Evolutionary conservation across 2,329 filamentous ascomycete genomes (phyloP).

Genomic region (Verticillium albo-atrum): DNA sequence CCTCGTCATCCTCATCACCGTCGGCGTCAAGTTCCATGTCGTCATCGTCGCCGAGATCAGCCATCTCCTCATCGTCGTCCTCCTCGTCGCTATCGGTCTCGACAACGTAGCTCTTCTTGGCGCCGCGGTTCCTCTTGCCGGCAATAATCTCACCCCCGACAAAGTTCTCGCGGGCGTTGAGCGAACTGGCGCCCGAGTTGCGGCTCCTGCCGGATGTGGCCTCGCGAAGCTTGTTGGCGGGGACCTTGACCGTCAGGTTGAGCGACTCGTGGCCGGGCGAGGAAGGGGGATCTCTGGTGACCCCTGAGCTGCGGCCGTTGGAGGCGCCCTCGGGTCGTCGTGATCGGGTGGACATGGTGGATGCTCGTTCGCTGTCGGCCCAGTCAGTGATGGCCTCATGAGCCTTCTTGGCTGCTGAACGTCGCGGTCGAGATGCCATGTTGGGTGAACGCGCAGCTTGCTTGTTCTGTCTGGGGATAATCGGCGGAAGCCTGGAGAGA

Average conservation of each 20-base stretch:
- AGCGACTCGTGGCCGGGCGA: constrained; percentile 42
- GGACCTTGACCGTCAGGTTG: constrained; percentile 48
- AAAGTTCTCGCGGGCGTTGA: constrained; percentile 29
- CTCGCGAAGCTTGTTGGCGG: constrained; percentile 47
- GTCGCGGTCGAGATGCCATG: constrained; percentile 45
- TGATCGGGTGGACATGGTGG: constrained; percentile 45
- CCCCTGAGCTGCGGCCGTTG: constrained; percentile 4
- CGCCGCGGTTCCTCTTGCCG: constrained; percentile 48
- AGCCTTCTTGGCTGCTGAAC: constrained; percentile 37
- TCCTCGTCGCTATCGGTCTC: constrained; percentile 48
- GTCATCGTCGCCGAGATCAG: constrained; percentile 29
- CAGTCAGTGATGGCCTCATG: constrained; percentile 39
- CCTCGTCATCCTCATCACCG: constrained; percentile 12
- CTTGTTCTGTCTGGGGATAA: neutral
- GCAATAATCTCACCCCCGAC: constrained; percentile 42
- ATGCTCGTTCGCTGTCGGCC: constrained; percentile 41
- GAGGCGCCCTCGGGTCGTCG: constrained; percentile 40
- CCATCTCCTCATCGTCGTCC: constrained; percentile 32
- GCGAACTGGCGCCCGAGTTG: constrained; percentile 20
- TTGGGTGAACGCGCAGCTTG: constrained; percentile 6
- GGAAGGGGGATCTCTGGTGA: constrained; percentile 38
- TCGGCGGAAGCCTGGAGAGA: neutral
- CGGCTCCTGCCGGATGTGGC: constrained; percentile 36
- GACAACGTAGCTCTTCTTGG: constrained; percentile 57
- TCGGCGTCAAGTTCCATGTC: constrained; percentile 32